Evolutionary conservation across 2,329 filamentous ascomycete species (phyloP), one percentile per base, ranked within the genome.

Genomic region (Ceratocystiopsis brevicomis): DNA sequence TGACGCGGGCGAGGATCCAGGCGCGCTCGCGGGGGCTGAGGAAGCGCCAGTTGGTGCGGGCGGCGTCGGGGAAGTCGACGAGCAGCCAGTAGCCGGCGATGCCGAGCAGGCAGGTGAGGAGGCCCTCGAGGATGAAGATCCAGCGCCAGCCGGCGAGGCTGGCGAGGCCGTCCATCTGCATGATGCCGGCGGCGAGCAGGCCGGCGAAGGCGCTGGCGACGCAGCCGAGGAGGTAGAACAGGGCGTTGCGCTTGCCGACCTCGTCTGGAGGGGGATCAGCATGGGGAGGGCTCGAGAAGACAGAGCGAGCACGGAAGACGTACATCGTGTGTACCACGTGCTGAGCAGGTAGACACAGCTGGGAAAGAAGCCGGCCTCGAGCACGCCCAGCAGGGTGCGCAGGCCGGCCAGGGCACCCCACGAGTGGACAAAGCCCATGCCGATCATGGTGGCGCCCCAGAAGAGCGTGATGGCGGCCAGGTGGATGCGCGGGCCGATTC

Each of bases 261-360:
- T 81, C 77, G 6, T 63, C 19, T 21, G 25, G 25, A 8, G 21
- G 25, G 25, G 25, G 25, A 9, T 30, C 10, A 30, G 25, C 10
- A 6, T 4, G 10, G 25, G 25, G 25, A 30, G 25, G 6, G 6
- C 25, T 30, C 10, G 19, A 21, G n/a, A n/a, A n/a, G n/a, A n/a
- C n/a, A n/a, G n/a, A n/a, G n/a, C 21, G 21, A 4, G 4, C 21
- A 21, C 21, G 21, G 4, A 21, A 21, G 21, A 30, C 25, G 6
- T 11, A 30, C 25, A 67, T 14, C 76, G 64, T 50, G 68, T 72
- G 50, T 81, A 82, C 76, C 76, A 81, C 50, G 72, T 78, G 1
- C 68, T 72, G 1, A 80, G 61, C 49, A 77, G 77, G 59, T 66
- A 40, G 58, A 67, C 45, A 60, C 77, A 67, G 8, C 69, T 70